These are phyloP conservation scores for Cenchrus americanus DNA, from an alignment of 176 grass and related monocot species.

Conservation along the genomic window DNA sequence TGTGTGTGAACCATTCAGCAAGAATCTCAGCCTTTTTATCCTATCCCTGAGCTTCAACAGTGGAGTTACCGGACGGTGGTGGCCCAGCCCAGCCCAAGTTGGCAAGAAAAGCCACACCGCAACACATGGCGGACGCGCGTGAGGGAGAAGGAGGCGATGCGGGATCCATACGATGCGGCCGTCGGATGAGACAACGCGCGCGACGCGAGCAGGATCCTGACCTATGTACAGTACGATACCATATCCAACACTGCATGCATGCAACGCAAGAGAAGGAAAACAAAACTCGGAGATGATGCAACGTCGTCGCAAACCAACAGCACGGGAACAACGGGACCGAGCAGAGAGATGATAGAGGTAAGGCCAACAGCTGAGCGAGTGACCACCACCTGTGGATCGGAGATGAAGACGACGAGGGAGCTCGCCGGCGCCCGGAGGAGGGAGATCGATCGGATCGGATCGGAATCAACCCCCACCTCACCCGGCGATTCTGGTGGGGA, in stretches of 20 bases:
- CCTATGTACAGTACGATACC: not conserved
- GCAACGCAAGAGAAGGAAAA: not conserved
- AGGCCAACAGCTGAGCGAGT: not conserved
- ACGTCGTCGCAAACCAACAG: too few relatives aligned
- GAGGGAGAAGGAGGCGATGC: not conserved
- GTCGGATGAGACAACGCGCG: not conserved
- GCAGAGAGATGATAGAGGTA: too few relatives aligned
- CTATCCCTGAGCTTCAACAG: too few relatives aligned
- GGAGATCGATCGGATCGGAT: not conserved
- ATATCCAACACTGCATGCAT: not conserved
- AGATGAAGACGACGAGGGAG: not conserved
- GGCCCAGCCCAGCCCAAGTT: conserved; percentile 9
- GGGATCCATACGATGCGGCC: conserved; percentile 8
- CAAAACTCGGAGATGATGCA: too few relatives aligned
- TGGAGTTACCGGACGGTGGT: too few relatives aligned
- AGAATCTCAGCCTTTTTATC: too few relatives aligned
- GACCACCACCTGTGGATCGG: not conserved
- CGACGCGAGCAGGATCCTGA: not conserved
- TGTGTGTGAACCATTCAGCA: too few relatives aligned
- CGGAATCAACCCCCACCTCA: not conserved
- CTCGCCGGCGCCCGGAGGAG: not conserved
- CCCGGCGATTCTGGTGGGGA: not conserved
- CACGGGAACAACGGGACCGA: too few relatives aligned
- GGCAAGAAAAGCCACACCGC: not conserved
- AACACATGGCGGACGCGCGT: not conserved